phyloP scores from a whole-genome alignment of 2,329 filamentous ascomycete species.

The Cucurbitaria berberidis region DNA sequence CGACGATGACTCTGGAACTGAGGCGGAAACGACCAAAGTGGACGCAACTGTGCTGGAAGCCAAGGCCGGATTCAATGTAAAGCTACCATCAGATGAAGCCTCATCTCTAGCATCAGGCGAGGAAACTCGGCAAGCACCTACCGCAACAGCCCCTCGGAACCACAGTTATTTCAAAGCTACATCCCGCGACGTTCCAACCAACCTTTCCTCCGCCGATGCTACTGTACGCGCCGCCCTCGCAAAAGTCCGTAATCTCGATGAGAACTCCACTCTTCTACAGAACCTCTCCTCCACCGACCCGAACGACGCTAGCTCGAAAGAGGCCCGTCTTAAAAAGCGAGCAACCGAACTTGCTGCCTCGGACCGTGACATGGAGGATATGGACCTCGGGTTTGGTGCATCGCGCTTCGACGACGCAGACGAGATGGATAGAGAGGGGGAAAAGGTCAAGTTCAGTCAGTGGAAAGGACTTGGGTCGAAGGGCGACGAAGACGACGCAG shows the following conservation, averaged over 20 bases:
- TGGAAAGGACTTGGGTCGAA: slow-evolving; percentile 64
- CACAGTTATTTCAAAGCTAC: slow-evolving; percentile 31
- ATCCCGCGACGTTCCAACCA: slow-evolving; percentile 10
- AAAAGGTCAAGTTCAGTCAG: slow-evolving; percentile 70
- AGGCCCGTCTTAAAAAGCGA: slow-evolving; percentile 68
- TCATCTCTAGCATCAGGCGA: slow-evolving; percentile 5
- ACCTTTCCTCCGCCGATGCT: slow-evolving; percentile 66
- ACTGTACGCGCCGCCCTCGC: slow-evolving; percentile 83
- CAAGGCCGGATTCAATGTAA: background rate
- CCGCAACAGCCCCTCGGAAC: slow-evolving; percentile 17
- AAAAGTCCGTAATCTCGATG: slow-evolving; percentile 68
- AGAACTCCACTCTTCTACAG: slow-evolving; percentile 53
- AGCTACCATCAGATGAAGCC: background rate
- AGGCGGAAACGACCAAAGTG: slow-evolving; percentile 1
- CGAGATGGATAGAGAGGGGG: slow-evolving; percentile 68
- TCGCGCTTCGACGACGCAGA: slow-evolving; percentile 88
- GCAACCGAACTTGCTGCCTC: slow-evolving; percentile 72
- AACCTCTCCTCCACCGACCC: slow-evolving; percentile 25
- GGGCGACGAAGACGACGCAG: slow-evolving; percentile 56
- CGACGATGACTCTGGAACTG: slow-evolving; percentile 34
- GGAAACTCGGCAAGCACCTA: slow-evolving; percentile 6
- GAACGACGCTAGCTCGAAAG: slow-evolving; percentile 57
- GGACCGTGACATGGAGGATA: slow-evolving; percentile 83
- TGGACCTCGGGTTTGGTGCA: slow-evolving; percentile 93
- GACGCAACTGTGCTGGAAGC: slow-evolving; percentile 1